Evolutionary conservation across 2,329 filamentous ascomycete genomes (phyloP).

Genomic region (Xylogone sp.): DNA sequence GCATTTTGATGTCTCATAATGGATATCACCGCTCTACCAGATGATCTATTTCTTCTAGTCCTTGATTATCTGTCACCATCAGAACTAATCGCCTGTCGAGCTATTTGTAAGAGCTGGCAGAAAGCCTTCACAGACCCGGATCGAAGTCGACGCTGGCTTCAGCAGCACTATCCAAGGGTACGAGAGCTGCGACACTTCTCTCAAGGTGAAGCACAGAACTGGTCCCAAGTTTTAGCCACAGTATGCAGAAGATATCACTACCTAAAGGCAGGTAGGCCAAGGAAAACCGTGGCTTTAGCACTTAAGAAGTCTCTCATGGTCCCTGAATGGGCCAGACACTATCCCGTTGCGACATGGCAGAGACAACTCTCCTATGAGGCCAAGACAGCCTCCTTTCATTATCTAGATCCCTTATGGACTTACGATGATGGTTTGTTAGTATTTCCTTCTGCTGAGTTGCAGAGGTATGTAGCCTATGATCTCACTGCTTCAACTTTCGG

Average conservation of each 20-base stretch:
- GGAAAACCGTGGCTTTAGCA: conserved; percentile 40
- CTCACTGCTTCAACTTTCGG: conserved; percentile 39
- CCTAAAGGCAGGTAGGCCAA: conserved; percentile 44
- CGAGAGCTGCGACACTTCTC: conserved; percentile 42
- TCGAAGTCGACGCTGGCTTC: conserved; percentile 44
- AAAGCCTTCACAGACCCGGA: conserved; percentile 45
- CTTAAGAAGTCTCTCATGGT: conserved; percentile 32
- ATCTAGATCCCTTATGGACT: conserved; percentile 49
- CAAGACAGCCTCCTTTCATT: conserved; percentile 38
- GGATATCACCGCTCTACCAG: conserved; percentile 46
- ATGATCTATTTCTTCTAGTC: conserved; percentile 55
- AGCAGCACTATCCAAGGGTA: conserved; percentile 47
- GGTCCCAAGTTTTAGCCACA: conserved; percentile 41
- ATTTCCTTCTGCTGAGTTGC: conserved; percentile 36
- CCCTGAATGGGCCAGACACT: conserved; percentile 21
- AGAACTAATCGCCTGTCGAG: conserved; percentile 48
- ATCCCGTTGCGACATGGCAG: conserved; percentile 41
- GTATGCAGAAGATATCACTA: conserved; percentile 53
- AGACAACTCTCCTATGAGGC: conserved; percentile 39
- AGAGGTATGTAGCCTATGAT: conserved; percentile 45
- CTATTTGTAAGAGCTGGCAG: conserved; percentile 46
- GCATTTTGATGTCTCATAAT: conserved; percentile 8
- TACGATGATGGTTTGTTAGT: conserved; percentile 51
- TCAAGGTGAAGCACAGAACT: conserved; percentile 21
- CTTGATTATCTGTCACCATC: conserved; percentile 42